Base-by-base conservation (phyloP, 2,329 filamentous ascomycete genomes). In the Hypoxylon sp. region DNA sequence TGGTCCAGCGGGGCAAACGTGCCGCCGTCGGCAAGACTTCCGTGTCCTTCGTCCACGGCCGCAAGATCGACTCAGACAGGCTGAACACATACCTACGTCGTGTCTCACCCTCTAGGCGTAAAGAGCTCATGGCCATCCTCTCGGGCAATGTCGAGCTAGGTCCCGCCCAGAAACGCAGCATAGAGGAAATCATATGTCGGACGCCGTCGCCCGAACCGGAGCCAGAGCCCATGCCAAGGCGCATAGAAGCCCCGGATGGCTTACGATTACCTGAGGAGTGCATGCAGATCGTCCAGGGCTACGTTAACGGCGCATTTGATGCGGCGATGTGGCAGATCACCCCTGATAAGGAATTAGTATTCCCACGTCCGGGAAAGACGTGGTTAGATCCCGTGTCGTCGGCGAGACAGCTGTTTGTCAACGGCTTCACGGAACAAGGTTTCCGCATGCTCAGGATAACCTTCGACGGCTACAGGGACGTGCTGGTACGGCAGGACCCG, bases 211-310 rank as follows among this genome's bases (percentile, higher is more conserved):
- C 69, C 19, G 56, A 64, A 19, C 60, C 55, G 10, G 41, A 53
- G 6, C 36, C 59, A n/a, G 64, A 50, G 7, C 21, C 32, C n/a
- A 1, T 56, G 11, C 62, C 62, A 28, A 59, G 51, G n/a, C 63
- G 52, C 19, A 10, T 74, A 3, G 65, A 70, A 11, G 65, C 69
- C 9, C 72, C 72, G 36, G 69, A 72, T 10, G 17, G 17, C 36
- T 50, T 72, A 56, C 51, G 67, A 48, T 57, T 72, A 10, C 65
- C 72, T 0, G 70, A 74, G 36, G 70, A 72, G 19, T 72, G 72
- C 43, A 52, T 72, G 60, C 69, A 65, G 41, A 70, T 74, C 57
- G 48, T 72, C 2, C 65, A 65, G 11, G 36, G 38, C n/a, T 72
- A 69, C 48, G 55, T 72, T 25, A 45, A 48, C 10, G 70, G 70